Conservation (phyloP, 2,329 filamentous ascomycete species). For the Stachybotrys chartarum region DNA sequence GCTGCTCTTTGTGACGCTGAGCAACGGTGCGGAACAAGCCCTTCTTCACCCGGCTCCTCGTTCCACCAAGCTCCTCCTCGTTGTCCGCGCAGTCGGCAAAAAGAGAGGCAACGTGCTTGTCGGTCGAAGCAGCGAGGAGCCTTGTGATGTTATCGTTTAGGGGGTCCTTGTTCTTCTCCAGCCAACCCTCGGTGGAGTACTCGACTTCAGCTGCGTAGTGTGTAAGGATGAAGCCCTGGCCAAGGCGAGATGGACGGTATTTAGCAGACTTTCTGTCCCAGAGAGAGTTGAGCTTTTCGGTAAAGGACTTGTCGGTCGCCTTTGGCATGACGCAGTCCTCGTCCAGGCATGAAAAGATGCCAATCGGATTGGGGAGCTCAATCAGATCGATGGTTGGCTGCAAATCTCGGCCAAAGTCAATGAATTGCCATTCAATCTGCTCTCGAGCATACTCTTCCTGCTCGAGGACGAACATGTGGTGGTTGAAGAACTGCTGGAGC, state of each 20-base stretch:
- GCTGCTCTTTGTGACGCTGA: conserved; percentile 93
- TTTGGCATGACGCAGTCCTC: conserved; percentile 99
- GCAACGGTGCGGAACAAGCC: conserved; percentile 95
- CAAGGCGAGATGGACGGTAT: conserved; percentile 80
- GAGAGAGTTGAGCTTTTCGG: conserved; percentile 90
- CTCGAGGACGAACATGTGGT: conserved; percentile 99
- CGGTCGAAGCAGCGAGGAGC: conserved; percentile 72
- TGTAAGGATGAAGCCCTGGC: conserved; percentile 89
- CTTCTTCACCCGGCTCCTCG: conserved; percentile 83
- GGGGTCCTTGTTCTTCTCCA: conserved; percentile 99
- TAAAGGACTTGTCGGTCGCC: conserved; percentile 93
- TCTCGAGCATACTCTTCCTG: conserved; percentile 97
- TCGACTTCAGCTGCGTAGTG: conserved; percentile 98
- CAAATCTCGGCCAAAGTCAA: conserved; percentile 94
- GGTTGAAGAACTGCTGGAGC: conserved; percentile 98
- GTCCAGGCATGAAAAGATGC: conserved; percentile 96
- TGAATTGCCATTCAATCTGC: conserved; percentile 99
- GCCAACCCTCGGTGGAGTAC: conserved; percentile 89
- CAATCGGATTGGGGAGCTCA: conserved; percentile 91
- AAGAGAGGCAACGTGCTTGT: conserved; percentile 75
- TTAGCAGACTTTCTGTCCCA: conserved; percentile 97
- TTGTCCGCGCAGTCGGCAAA: conserved; percentile 83
- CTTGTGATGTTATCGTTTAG: conserved; percentile 95
- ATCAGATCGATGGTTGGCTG: conserved; percentile 98
- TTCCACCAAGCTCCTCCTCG: conserved; percentile 64